Conservation (phyloP, 1,284 basidiomycete species). For the Ustilago sp. region DNA sequence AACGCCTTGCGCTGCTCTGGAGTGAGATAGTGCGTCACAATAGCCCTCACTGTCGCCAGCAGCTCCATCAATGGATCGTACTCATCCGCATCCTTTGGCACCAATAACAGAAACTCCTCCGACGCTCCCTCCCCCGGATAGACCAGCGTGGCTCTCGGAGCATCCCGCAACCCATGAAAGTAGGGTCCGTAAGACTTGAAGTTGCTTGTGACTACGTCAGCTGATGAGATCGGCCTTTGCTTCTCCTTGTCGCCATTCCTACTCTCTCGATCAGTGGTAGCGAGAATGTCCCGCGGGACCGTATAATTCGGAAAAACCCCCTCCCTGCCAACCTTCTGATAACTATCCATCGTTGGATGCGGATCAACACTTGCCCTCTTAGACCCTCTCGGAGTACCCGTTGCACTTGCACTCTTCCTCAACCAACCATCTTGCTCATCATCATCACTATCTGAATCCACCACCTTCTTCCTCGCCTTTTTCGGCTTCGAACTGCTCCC, state of each 20-base stretch:
- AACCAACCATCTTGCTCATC: slow-evolving; percentile 19
- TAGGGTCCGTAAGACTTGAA: slow-evolving; percentile 54
- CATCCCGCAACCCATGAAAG: slow-evolving; percentile 50
- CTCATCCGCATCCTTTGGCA: slow-evolving; percentile 63
- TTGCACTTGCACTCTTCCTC: slow-evolving; percentile 20
- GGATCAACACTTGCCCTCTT: slow-evolving; percentile 49
- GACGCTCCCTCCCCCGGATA: slow-evolving; percentile 56
- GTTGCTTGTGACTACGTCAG: slow-evolving; percentile 42
- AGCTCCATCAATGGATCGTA: slow-evolving; percentile 68
- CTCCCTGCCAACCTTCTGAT: slow-evolving; percentile 47
- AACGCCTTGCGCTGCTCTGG: slow-evolving; percentile 50
- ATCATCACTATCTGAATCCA: slow-evolving; percentile 22
- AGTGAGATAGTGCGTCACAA: slow-evolving; percentile 60
- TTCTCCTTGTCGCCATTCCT: background rate
- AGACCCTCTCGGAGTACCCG: slow-evolving; percentile 36
- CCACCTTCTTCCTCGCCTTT: slow-evolving; percentile 24
- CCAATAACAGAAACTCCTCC: slow-evolving; percentile 60
- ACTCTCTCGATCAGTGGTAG: background rate
- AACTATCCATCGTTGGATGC: slow-evolving; percentile 37
- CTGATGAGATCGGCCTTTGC: slow-evolving; percentile 28
- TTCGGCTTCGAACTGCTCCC: slow-evolving; percentile 13
- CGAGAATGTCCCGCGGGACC: slow-evolving; percentile 47
- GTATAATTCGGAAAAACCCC: slow-evolving; percentile 46
- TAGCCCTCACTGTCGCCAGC: slow-evolving; percentile 55
- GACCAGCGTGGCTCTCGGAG: slow-evolving; percentile 48